Conservation (phyloP, 345 rosid species). For the Turritis glabra region DNA sequence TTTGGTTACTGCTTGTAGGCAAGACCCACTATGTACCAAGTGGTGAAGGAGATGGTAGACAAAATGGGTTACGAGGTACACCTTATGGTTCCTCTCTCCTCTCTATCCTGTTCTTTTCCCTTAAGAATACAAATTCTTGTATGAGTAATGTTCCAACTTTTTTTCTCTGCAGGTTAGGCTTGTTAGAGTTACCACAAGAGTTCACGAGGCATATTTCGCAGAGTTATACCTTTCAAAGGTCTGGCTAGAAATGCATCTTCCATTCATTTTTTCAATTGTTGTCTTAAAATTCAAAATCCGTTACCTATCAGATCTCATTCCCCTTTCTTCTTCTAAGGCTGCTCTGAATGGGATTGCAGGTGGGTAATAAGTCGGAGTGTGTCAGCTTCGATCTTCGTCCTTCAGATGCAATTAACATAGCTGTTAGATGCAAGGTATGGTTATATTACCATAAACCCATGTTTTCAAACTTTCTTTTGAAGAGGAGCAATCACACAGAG, state of each 20-base stretch:
- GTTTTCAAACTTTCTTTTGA: background rate
- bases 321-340: background rate
- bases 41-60: constrained; percentile 81
- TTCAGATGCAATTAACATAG: constrained; percentile 96
- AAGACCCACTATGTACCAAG: constrained; percentile 91
- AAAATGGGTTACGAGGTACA: constrained; percentile 85
- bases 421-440: constrained; percentile 91
- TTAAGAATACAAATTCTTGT: background rate
- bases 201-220: constrained; percentile 88
- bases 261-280: too few species aligned
- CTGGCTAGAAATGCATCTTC: background rate
- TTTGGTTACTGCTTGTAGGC: constrained; percentile 56
- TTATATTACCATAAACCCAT: background rate
- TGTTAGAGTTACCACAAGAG: constrained; percentile 89
- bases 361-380: constrained; percentile 53
- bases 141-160: background rate
- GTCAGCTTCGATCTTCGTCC: constrained; percentile 93
- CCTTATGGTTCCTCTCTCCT: background rate
- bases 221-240: constrained; percentile 84
- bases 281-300: background rate
- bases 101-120: background rate
- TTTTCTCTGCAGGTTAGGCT: constrained; percentile 73
- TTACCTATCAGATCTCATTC: background rate
- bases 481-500: background rate
- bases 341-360: constrained; percentile 44